Evolutionary conservation across 768 basidiomycete genomes (phyloP), one percentile per base, ranked within the genome.

Genomic region (Russula virescens): DNA sequence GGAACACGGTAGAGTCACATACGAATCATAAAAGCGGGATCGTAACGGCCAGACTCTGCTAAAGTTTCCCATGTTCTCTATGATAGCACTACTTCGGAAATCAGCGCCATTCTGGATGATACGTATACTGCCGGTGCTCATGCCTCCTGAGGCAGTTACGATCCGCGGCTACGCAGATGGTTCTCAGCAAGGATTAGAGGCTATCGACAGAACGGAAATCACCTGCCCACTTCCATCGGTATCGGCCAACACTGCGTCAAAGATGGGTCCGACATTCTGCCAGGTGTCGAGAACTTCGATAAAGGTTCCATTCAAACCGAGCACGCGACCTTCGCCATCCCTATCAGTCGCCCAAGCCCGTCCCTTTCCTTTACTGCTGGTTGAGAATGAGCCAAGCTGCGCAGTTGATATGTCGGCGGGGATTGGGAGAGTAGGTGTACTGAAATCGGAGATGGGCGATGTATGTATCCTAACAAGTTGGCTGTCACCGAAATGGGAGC

Each of bases 121-220:
- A 52, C 88, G 86, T 18, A 97, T 69, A 11, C 87, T 85, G 2
- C 94, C 94, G 2, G 84, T 82, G 64, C 84, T 91, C 53, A 79
- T 80, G 2, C 84, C 88, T 6, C 94, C 94, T 4, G 91, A 94
- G 68, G 90, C 91, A 1, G 92, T 91, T 5, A 96, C 83, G 46
- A 95, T 82, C 71, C 89, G 86, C n/a, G 77, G 79, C 89, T 94
- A 46, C 7, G 19, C 19, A 28, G 31, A 48, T 16, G 6, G 18
- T 21, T 54, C 34, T 51, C 38, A 55, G 47, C 25, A 35, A 50
- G 5, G 45, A 35, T 35, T 16, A 13, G 43, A 34, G 40, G 19
- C 21, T 11, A 34, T 49, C 23, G 16, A 16, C 48, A 21, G 16
- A 51, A 19, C 3, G 40, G 52, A 55, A 9, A 68, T 35, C 63